These are phyloP conservation scores for Pichia sp. DNA, from an alignment of 1,139 yeast species.

Conservation along the genomic window DNA sequence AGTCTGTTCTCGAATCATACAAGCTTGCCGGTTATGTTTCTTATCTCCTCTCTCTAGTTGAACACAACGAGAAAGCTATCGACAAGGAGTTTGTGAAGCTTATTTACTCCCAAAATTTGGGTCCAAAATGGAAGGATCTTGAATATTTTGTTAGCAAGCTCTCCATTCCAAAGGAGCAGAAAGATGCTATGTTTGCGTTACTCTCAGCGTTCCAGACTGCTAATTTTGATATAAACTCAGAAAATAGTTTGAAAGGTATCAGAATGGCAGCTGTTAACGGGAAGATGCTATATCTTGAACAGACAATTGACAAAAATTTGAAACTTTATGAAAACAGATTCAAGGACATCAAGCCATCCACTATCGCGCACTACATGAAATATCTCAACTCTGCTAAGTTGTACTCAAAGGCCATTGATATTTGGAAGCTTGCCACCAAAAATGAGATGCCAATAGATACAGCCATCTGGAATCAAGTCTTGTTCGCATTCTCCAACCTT, in stretches of 20 bases:
- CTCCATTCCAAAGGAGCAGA: conserved; percentile 22
- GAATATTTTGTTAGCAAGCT: conserved; percentile 34
- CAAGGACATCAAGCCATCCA: conserved; percentile 10
- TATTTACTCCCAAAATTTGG: conserved; percentile 13
- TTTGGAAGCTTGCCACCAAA: conserved; percentile 19
- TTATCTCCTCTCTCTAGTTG: conserved; percentile 19
- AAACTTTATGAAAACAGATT: conserved; percentile 10
- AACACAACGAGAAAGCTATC: conserved; percentile 9
- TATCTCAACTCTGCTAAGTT: conserved; percentile 10
- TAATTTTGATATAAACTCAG: conserved; percentile 18
- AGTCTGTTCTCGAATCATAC: conserved; percentile 2
- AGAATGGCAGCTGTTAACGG: conserved; percentile 13
- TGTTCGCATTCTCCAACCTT: conserved; percentile 33
- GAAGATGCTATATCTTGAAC: conserved; percentile 14
- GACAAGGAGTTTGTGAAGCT: conserved; percentile 20
- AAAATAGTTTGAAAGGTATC: conserved; percentile 13
- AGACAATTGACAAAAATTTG: conserved; percentile 10
- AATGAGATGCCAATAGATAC: conserved; percentile 20
- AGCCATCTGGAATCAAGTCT: conserved; percentile 39
- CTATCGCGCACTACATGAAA: conserved; percentile 12
- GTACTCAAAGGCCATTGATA: conserved; percentile 15
- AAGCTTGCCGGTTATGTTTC: conserved; percentile 15
- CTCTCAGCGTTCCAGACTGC: conserved; percentile 1
- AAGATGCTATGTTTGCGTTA: conserved; percentile 8
- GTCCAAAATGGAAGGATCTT: conserved; percentile 30